Percentiles rank a stretch among this genome's conserved stretches.
These are phyloP conservation scores for Kondoa malvinella DNA, from an alignment of 768 basidiomycete genomes.

Conservation along the genomic window DNA sequence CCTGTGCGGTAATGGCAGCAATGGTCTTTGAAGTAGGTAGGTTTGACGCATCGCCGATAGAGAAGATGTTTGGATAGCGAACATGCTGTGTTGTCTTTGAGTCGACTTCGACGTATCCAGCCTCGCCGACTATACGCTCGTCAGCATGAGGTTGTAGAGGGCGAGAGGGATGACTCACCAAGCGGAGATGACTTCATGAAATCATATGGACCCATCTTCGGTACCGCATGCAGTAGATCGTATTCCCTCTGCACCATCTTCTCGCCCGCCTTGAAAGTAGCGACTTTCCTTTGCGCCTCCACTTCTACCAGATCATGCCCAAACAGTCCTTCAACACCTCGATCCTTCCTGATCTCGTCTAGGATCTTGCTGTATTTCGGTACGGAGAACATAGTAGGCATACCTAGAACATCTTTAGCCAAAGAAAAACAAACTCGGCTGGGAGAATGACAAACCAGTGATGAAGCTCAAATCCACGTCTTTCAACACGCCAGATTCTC, in stretches of 20 bases:
- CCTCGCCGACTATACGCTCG: slow-evolving; percentile 43
- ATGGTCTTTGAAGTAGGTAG: slow-evolving; percentile 92
- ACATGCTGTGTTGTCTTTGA: slow-evolving; percentile 61
- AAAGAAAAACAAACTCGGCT: neutral
- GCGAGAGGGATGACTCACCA: slow-evolving; percentile 22
- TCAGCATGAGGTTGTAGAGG: slow-evolving; percentile 18
- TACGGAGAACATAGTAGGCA: slow-evolving; percentile 71
- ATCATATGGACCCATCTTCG: slow-evolving; percentile 80
- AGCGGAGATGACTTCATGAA: slow-evolving; percentile 61
- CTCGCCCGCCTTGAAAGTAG: slow-evolving; percentile 66
- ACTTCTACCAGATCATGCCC: slow-evolving; percentile 64
- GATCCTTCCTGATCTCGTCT: slow-evolving; percentile 53
- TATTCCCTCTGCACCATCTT: slow-evolving; percentile 39
- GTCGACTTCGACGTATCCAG: slow-evolving; percentile 82
- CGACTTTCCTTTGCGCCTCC: slow-evolving; percentile 51
- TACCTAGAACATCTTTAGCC: slow-evolving; percentile 20
- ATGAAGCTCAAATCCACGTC: slow-evolving; percentile 20
- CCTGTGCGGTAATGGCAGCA: slow-evolving; percentile 78
- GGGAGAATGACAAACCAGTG: slow-evolving; percentile 23
- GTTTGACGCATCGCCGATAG: slow-evolving; percentile 79
- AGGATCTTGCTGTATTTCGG: slow-evolving; percentile 88
- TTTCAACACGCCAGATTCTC: slow-evolving; percentile 24
- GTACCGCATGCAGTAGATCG: slow-evolving; percentile 54
- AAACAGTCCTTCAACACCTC: slow-evolving; percentile 66
- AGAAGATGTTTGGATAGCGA: slow-evolving; percentile 72